phyloP scores from a whole-genome alignment of 257 asterid species.

The Solanum bulbocastanum region DNA sequence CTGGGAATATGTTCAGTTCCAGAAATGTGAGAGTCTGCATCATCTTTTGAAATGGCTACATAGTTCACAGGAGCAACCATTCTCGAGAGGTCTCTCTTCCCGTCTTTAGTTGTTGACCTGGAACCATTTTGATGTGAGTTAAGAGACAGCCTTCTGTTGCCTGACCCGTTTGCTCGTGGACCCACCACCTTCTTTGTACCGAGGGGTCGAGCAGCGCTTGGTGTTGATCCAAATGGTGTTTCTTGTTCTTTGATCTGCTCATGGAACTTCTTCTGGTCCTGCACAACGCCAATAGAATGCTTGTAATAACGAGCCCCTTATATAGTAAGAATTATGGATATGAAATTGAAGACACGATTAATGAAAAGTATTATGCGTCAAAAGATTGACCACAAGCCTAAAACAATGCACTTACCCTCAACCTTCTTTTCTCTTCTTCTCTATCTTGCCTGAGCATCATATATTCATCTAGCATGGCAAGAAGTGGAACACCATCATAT shows the following conservation, averaged over 20 bases:
- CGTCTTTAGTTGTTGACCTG: conserved; percentile 54
- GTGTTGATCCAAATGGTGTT: conserved; percentile 50
- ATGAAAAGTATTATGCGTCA: no score
- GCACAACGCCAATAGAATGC: background rate
- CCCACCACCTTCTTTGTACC: conserved; percentile 63
- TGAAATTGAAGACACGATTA: background rate
- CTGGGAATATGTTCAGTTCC: conserved; percentile 20
- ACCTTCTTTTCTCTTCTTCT: conserved; percentile 53
- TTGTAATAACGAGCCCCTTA: background rate
- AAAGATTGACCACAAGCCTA: background rate
- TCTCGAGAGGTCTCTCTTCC: conserved; percentile 46
- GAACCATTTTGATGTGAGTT: conserved; percentile 79
- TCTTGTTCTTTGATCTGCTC: conserved; percentile 66
- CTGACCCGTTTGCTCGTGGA: conserved; percentile 55
- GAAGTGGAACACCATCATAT: conserved; percentile 67
- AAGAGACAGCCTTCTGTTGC: conserved; percentile 69
- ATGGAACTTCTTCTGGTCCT: conserved; percentile 75
- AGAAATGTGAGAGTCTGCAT: conserved; percentile 29
- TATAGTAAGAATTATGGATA: background rate
- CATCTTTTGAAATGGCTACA: conserved; percentile 65
- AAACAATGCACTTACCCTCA: conserved; percentile 21
- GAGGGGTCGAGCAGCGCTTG: conserved; percentile 70
- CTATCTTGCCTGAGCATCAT: conserved; percentile 47
- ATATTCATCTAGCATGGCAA: conserved; percentile 59
- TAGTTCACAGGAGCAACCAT: conserved; percentile 55